Evolutionary conservation across 2,329 filamentous ascomycete genomes (phyloP).

Genomic region (Botrytis squamosa): DNA sequence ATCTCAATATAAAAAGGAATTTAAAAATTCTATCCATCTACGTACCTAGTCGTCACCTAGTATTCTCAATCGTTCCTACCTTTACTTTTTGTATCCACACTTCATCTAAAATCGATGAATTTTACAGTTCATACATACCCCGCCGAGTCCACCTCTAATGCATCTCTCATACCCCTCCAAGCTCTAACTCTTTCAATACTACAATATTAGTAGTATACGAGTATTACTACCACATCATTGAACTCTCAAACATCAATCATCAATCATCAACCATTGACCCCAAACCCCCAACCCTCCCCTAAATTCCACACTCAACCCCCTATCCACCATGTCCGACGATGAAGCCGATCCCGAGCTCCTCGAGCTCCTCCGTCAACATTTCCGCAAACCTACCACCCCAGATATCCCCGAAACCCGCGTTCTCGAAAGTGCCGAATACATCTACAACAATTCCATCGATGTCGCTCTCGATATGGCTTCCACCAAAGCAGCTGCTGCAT

Average conservation of each 20-base stretch:
- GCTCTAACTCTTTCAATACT: background rate
- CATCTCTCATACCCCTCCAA: background rate
- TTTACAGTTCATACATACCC: background rate
- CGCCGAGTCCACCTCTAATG: background rate
- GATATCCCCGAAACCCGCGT: slow-evolving; percentile 75
- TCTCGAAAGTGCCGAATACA: slow-evolving; percentile 76
- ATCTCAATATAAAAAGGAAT: background rate
- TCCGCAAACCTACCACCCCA: slow-evolving; percentile 57
- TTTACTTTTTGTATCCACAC: background rate
- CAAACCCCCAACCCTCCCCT: background rate
- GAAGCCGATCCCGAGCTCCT: slow-evolving; percentile 87
- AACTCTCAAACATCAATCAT: background rate
- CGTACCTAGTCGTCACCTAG: background rate
- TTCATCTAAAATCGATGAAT: background rate
- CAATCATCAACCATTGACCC: background rate
- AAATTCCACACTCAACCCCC: background rate
- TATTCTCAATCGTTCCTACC: background rate
- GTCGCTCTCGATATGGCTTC: slow-evolving; percentile 82
- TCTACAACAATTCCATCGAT: slow-evolving; percentile 91
- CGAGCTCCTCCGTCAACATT: slow-evolving; percentile 77
- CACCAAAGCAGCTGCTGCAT: slow-evolving; percentile 77
- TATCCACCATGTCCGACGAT: slow-evolving; percentile 74
- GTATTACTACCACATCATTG: background rate
- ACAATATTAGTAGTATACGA: background rate
- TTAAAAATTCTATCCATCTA: background rate